Base-by-base conservation (phyloP, 352 stramenopile species). In the Poterioochromonas sp. region DNA sequence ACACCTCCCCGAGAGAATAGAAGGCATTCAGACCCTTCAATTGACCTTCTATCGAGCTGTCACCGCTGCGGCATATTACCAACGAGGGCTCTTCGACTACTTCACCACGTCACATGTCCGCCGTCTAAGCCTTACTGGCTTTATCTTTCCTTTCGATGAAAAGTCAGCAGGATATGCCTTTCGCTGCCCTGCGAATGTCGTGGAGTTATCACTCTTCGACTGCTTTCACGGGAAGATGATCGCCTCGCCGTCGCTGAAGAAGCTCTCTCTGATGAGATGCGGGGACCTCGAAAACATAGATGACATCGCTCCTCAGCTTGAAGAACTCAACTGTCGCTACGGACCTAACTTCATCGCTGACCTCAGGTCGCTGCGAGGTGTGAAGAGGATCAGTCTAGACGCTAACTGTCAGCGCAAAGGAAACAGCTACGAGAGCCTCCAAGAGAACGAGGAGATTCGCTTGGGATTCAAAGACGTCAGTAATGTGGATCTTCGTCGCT, bases 61-160 rank as follows among this genome's bases (percentile, higher is more conserved):
- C 47, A 58, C 47, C 47, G 47, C 47, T 58, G 47, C 47, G 47
- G 47, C 47, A 58, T 58, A 58, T 58, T 58, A 58, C 47, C 47
- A 58, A 58, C 47, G 47, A 58, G 47, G 47, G 47, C 47, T 58
- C 47, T 58, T 58, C 47, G 47, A 58, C 47, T 58, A 58, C 47
- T 58, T 58, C 47, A 58, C 47, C 47, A 58, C 47, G 47, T 58
- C 47, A 58, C 47, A 58, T 58, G 47, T 58, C 47, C 47, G 47
- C 47, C 47, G 47, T 58, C 47, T 58, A 58, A 58, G 47, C 47
- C 47, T 58, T 58, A 58, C 47, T 58, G 47, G 47, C 47, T 58
- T 58, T 58, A 58, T 58, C 47, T 58, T 58, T 58, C 47, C 47
- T 58, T 58, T 58, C 47, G 47, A 58, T 58, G 47, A 58, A 58